These are phyloP conservation scores for Penicillium fuscoglaucum DNA, from an alignment of 2,329 filamentous ascomycete genomes.

Conservation along the genomic window DNA sequence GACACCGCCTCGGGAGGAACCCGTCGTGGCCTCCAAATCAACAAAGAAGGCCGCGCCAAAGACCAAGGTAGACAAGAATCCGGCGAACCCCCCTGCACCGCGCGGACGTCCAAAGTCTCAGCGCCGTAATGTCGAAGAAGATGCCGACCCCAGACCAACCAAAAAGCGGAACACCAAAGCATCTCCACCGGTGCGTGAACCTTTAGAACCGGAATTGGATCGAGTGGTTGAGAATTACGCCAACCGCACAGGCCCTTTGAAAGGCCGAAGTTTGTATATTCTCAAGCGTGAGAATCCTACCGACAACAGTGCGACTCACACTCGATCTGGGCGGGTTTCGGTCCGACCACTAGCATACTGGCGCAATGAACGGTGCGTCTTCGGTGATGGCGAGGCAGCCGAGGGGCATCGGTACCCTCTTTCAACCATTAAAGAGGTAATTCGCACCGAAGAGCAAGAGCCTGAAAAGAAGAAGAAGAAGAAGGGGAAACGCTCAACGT, in stretches of 20 bases:
- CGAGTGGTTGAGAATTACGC: constrained; percentile 47
- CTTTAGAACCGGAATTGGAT: constrained; percentile 40
- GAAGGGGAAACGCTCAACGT: constrained; percentile 32
- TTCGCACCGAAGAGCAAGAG: constrained; percentile 67
- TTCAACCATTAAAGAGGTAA: constrained; percentile 72
- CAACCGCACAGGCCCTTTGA: constrained; percentile 47
- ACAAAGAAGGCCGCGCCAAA: constrained; percentile 22
- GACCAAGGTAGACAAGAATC: constrained; percentile 18
- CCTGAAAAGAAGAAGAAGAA: constrained; percentile 41
- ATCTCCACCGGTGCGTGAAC: constrained; percentile 27
- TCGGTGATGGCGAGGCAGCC: constrained; percentile 61
- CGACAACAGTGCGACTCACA: constrained; percentile 59
- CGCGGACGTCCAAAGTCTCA: constrained; percentile 36
- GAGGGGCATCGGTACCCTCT: constrained; percentile 61
- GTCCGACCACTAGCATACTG: constrained; percentile 80
- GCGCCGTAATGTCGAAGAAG: constrained; percentile 21
- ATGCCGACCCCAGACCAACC: constrained; percentile 28
- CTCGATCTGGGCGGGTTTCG: constrained; percentile 76
- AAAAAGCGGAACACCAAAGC: constrained; percentile 35
- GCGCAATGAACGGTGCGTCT: constrained; percentile 78
- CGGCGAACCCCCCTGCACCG: constrained; percentile 30
- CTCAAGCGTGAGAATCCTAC: constrained; percentile 53
- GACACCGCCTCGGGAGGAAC: constrained; percentile 14
- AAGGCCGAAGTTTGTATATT: constrained; percentile 52
- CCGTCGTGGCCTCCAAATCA: constrained; percentile 19